A percentile compares a stretch with the other conserved stretches of the same genome.
phyloP scores from a whole-genome alignment of 2,329 filamentous ascomycete species.

The Arthrobotrys sphaeroides region DNA sequence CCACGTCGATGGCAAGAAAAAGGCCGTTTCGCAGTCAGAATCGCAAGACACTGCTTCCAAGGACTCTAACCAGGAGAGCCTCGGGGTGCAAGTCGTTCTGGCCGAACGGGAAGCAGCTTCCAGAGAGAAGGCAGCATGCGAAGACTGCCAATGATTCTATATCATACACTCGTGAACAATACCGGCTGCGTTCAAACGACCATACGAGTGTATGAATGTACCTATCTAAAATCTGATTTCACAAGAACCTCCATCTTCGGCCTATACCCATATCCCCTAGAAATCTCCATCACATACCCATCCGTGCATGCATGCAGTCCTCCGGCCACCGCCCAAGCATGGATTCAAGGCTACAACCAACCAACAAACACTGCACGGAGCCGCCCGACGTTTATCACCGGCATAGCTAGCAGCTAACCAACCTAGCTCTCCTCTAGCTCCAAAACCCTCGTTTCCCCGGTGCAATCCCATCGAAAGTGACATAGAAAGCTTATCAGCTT shows the following conservation, averaged over 20 bases:
- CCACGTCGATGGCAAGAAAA: slow-evolving; percentile 51
- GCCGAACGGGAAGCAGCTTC: neutral
- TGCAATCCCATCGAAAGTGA: neutral
- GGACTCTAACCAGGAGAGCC: neutral
- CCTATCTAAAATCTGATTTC: neutral
- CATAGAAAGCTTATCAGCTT: slow-evolving; percentile 51
- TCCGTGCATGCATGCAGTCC: neutral
- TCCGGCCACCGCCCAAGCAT: neutral
- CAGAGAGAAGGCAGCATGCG: slow-evolving; percentile 5
- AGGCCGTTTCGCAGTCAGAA: slow-evolving; percentile 7
- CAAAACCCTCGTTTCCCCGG: neutral
- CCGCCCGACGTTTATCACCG: slow-evolving; percentile 54
- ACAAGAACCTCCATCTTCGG: no score
- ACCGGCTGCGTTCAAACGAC: neutral
- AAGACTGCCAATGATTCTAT: slow-evolving; percentile 31
- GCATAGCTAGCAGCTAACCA: slow-evolving; percentile 11
- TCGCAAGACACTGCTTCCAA: neutral
- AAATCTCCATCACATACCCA: neutral
- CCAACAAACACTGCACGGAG: slow-evolving; percentile 32
- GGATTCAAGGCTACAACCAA: no score
- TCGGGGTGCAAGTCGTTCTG: slow-evolving; percentile 13
- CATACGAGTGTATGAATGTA: neutral
- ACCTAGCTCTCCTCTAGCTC: neutral
- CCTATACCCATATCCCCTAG: neutral
- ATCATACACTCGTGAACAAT: neutral